phyloP scores from a whole-genome alignment of 1,139 yeast species.

The Hansenula lynferdii region DNA sequence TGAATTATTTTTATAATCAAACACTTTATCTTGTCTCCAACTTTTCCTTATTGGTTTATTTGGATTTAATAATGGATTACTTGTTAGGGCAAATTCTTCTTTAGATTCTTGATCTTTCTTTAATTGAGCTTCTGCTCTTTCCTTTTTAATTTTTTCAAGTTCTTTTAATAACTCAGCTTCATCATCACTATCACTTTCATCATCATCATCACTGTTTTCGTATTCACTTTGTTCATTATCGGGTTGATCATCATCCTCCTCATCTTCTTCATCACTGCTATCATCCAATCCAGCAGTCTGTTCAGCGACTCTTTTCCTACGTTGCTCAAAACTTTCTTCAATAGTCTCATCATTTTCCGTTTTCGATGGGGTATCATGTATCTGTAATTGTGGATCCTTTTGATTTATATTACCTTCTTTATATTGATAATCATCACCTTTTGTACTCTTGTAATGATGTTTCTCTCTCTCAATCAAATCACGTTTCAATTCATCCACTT shows the following conservation, averaged over 20 bases:
- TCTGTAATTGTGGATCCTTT: slow-evolving; percentile 5
- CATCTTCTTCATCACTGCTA: slow-evolving; percentile 15
- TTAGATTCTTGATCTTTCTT: slow-evolving; percentile 29
- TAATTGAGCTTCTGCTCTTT: slow-evolving; percentile 32
- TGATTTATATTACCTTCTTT: no score
- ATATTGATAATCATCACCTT: slow-evolving; percentile 9
- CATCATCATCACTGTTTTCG: slow-evolving; percentile 12
- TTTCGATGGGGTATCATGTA: slow-evolving; percentile 1
- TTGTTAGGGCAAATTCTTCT: slow-evolving; percentile 30
- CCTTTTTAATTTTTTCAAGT: slow-evolving; percentile 45
- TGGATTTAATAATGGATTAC: slow-evolving; percentile 41
- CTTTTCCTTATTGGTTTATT: slow-evolving; percentile 31
- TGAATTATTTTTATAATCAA: slow-evolving; percentile 32
- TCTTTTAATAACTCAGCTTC: slow-evolving; percentile 44
- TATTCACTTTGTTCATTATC: slow-evolving; percentile 30
- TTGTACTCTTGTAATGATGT: slow-evolving; percentile 8
- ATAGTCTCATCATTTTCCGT: slow-evolving; percentile 6
- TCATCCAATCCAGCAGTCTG: slow-evolving; percentile 17
- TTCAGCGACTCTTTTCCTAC: slow-evolving; percentile 10
- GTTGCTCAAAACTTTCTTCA: slow-evolving; percentile 15
- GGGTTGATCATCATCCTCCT: slow-evolving; percentile 14
- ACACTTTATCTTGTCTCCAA: slow-evolving; percentile 46
- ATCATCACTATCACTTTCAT: slow-evolving; percentile 26
- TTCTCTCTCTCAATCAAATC: slow-evolving; percentile 25
- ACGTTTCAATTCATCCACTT: slow-evolving; percentile 20